These are phyloP conservation scores for Tuber umbilicatum DNA, from an alignment of 495 filamentous ascomycete genomes.

Conservation along the genomic window DNA sequence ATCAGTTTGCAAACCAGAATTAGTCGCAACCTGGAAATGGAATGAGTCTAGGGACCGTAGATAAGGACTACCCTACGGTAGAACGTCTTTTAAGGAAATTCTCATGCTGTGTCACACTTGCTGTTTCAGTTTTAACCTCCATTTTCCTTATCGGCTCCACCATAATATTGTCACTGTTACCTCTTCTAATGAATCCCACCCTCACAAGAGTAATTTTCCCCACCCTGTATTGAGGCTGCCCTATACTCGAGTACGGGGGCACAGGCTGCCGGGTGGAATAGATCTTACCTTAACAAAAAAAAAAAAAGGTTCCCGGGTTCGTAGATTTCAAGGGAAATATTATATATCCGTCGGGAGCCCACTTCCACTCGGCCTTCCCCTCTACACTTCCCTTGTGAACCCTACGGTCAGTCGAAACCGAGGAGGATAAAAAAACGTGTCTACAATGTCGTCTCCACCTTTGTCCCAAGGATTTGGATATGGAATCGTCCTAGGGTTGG, in stretches of 20 bases:
- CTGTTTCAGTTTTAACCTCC: neutral
- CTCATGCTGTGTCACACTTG: neutral
- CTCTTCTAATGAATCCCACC: neutral
- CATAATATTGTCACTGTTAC: neutral
- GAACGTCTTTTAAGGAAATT: neutral
- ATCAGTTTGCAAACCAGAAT: conserved; percentile 2
- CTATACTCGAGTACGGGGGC: neutral
- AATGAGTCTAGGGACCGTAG: neutral
- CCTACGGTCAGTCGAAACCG: neutral
- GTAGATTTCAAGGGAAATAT: neutral
- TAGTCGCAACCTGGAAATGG: neutral
- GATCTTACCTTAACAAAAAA: neutral
- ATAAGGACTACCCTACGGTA: too few species aligned
- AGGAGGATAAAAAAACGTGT: neutral
- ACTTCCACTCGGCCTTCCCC: neutral
- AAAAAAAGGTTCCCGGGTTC: neutral
- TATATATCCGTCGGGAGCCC: neutral
- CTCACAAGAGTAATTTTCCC: neutral
- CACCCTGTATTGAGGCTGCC: neutral
- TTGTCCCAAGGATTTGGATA: conserved; percentile 69
- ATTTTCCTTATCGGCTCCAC: neutral
- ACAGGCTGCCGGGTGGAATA: neutral
- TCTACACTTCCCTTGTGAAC: neutral
- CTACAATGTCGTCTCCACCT: conserved; percentile 44
- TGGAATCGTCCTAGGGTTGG: conserved; percentile 73